Base-by-base conservation (phyloP, 1,284 basidiomycete species). In the Ganoderma sinense region DNA sequence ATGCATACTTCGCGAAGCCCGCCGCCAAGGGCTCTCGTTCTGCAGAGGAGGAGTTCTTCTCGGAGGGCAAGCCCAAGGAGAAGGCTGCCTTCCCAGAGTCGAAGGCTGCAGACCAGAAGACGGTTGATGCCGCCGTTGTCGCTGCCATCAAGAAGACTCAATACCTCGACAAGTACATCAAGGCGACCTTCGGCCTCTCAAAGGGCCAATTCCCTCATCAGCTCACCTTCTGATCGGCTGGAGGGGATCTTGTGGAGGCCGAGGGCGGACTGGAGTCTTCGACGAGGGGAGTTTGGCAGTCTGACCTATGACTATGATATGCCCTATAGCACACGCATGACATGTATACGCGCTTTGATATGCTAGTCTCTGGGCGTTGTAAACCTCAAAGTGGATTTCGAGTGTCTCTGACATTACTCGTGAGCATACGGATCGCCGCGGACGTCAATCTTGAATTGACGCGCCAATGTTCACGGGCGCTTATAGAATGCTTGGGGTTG, bases 1-100 rank as follows among this genome's bases (percentile, higher is more conserved):
- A 99, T 83, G 85, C 94, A 62, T 99, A 98, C 89, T 99, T 99
- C 83, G 85, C 92, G 82, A 98, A 98, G 87, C 82, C 91, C 76
- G 84, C 89, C 76, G 82, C 85, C 77, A 93, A 94, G 83, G 87
- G 87, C 71, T 84, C 91, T 73, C 80, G 84, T 72, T 93, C 94
- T 72, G 96, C 97, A 78, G 97, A 98, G 87, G 94, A 93, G 79
- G 96, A 98, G 82, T 97, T 98, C 88, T 99, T 99, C 83, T 91
- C 92, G 78, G 95, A 95, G 78, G 97, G 94, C 80, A 94, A 97
- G 87, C 93, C 94, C 74, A 96, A 96, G 86, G 88, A 89, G 80
- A 99, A 98, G 89, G 94, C 95, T 82, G 84, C 94, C 45, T 92
- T 97, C 84, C 91, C 97, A 59, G 95, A 94, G 81, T 89, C 93